Percentiles rank a stretch among this genome's conserved stretches.
Conservation (phyloP, 2,329 filamentous ascomycete genomes). For the Fusarium paranaense region DNA sequence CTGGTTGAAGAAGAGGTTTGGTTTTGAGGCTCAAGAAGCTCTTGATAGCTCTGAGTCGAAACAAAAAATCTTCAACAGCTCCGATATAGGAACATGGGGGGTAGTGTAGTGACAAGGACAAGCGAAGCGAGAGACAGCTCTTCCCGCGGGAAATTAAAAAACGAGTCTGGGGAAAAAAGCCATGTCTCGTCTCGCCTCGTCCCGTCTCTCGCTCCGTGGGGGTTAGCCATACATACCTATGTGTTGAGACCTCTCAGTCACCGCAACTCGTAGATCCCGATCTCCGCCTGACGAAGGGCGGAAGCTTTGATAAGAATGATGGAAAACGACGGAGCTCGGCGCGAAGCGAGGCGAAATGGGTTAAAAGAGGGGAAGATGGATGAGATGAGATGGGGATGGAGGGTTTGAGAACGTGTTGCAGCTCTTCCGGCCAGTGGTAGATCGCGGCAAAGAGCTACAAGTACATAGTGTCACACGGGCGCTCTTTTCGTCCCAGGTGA, state of each 20-base stretch:
- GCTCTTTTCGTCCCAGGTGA: constrained; percentile 2
- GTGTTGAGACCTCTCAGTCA: constrained; percentile 4
- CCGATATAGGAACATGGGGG: neutral
- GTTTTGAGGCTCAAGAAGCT: neutral
- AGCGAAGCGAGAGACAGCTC: constrained; percentile 13
- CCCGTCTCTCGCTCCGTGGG: constrained; percentile 9
- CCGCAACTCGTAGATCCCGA: constrained; percentile 21
- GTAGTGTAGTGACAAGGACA: neutral
- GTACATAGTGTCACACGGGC: constrained; percentile 3
- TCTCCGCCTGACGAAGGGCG: neutral
- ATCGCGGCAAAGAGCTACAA: neutral
- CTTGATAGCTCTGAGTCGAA: neutral
- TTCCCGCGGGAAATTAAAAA: constrained; percentile 15
- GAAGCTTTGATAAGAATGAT: constrained; percentile 3
- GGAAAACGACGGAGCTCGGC: neutral
- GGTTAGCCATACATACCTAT: neutral
- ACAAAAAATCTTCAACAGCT: neutral
- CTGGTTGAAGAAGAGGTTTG: neutral
- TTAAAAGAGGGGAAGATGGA: constrained; percentile 18
- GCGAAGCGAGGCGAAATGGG: neutral
- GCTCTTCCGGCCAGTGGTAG: constrained; percentile 7
- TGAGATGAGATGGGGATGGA: constrained; percentile 18
- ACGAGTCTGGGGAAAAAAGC: neutral
- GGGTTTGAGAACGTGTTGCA: constrained; percentile 5
- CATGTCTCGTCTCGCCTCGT: constrained; percentile 2